phyloP scores from a whole-genome alignment of 2,329 filamentous ascomycete genomes.

The Golovinomyces cichoracearum region DNA sequence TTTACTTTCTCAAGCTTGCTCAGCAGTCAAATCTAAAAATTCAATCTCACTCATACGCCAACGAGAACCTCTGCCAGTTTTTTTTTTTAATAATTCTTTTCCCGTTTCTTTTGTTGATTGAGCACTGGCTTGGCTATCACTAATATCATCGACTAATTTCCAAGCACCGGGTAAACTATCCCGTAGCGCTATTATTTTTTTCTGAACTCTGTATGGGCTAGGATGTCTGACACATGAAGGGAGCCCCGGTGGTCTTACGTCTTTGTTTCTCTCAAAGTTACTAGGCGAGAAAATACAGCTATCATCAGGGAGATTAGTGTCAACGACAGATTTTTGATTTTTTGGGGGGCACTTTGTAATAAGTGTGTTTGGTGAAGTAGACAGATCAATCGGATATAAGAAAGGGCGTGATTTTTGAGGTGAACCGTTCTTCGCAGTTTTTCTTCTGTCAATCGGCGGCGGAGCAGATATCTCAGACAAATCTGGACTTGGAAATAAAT shows the following conservation, averaged over 20 bases:
- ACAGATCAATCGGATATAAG: no score
- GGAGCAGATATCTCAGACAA: background rate
- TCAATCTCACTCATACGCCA: conserved; percentile 11
- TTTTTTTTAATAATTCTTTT: background rate
- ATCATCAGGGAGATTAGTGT: background rate
- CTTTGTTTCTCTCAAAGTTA: background rate
- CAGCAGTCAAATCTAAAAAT: conserved; percentile 9
- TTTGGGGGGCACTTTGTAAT: background rate
- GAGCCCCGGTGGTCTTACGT: background rate
- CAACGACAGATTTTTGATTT: background rate
- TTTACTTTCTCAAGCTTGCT: no score
- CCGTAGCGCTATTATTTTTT: conserved; percentile 12
- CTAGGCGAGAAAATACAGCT: background rate
- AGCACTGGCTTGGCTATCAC: conserved; percentile 1
- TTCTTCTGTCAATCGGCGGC: background rate
- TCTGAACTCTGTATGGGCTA: no score
- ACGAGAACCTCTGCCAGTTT: background rate
- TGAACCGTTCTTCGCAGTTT: no score
- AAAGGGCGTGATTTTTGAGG: no score
- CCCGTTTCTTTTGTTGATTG: background rate
- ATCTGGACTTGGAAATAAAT: background rate
- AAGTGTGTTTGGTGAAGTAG: no score
- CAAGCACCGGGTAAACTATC: conserved; percentile 16
- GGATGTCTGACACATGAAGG: background rate
- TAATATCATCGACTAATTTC: conserved; percentile 11